A percentile compares a stretch with the other conserved stretches of the same genome.
phyloP scores from a whole-genome alignment of 371 early-diverging fungal species.

The Rhizopus arrhizus region DNA sequence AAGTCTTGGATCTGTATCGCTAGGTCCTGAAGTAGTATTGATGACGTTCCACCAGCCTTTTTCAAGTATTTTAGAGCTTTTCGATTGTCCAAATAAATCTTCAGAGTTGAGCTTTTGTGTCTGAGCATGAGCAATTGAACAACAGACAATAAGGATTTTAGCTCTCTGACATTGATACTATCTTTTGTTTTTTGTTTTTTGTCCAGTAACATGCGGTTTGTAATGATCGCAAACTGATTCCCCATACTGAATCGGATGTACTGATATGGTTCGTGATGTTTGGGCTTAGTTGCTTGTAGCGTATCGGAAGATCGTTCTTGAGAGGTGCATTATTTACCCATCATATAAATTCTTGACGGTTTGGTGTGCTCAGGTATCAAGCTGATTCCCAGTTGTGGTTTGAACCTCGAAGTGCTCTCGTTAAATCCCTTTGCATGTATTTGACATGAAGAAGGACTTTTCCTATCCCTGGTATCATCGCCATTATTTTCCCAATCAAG shows the following conservation, averaged over 20 bases:
- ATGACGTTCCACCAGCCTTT: constrained; percentile 18
- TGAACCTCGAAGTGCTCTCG: not conserved
- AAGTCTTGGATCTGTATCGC: constrained; percentile 20
- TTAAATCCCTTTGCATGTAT: not conserved
- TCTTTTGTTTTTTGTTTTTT: constrained; percentile 3
- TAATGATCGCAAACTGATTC: not conserved
- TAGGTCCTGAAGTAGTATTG: constrained; percentile 7
- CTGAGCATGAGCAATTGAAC: constrained; percentile 9
- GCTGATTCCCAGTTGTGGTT: not conserved
- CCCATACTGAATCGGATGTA: constrained; percentile 20
- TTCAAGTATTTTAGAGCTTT: constrained; percentile 20
- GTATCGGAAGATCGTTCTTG: constrained; percentile 12
- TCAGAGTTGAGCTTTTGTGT: constrained; percentile 2
- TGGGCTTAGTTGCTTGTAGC: not conserved
- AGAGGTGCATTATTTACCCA: not conserved
- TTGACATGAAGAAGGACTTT: not conserved
- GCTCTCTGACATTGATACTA: constrained; percentile 28
- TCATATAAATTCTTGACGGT: not conserved
- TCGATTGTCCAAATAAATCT: constrained; percentile 13
- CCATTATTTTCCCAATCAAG: constrained; percentile 8
- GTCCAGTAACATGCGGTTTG: constrained; percentile 24
- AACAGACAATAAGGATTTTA: constrained; percentile 20
- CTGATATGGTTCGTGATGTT: constrained; percentile 7
- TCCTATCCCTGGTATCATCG: constrained; percentile 5
- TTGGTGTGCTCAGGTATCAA: too few relatives aligned